Evolutionary conservation across 192 early-diverging fungal genomes (phyloP), one percentile per base, ranked within the genome.

Genomic region (Podila clonocystis): DNA sequence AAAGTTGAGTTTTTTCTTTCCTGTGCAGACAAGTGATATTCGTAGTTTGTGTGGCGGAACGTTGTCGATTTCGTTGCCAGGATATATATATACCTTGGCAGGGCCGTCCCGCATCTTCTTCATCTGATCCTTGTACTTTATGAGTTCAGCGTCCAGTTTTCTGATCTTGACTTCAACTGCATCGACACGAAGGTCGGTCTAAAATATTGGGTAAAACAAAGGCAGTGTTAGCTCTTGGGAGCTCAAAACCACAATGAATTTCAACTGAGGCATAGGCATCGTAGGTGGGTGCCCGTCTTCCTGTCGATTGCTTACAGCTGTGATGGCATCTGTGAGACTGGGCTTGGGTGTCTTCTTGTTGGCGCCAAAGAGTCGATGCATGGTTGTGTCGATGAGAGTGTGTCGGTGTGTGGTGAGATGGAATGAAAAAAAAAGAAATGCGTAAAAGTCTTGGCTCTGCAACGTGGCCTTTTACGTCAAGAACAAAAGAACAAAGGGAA

Each of bases 301-400:
- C 36, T 24, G 30, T 26, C 74, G 34, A 13, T 9, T 45, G 41
- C 85, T 79, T 87, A 92, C 93, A 48, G 87, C 80, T 11, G 75
- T 63, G 67, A 98, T 97, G 61, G 96, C 97, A 67, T 97, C 96
- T 45, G 85, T 82, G n/a, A 99, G 88, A 36, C 93, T 96, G 17
- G 96, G 93, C 71, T 95, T 96, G 26, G 95, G 93, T 36, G 89
- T 87, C 75, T 94, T 91, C 83, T 96, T 98, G 58, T 87, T 82
- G 22, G 94, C 91, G 29, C 97, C 97, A 85, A 99, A 97, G 70
- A 99, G 85, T 85, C 97, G 91, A 85, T 99, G 94, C 96, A 96
- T 28, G 24, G 22, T 31, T 31, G 30, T 11, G 30, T 41, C 19
- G 26, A 31, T 31, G 59, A 3, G 13, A 48, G 13, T 41, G n/a